A percentile compares a stretch with the other conserved stretches of the same genome.
Evolutionary conservation across 2,329 filamentous ascomycete species (phyloP).

Genomic region (Capronia epimyces): DNA sequence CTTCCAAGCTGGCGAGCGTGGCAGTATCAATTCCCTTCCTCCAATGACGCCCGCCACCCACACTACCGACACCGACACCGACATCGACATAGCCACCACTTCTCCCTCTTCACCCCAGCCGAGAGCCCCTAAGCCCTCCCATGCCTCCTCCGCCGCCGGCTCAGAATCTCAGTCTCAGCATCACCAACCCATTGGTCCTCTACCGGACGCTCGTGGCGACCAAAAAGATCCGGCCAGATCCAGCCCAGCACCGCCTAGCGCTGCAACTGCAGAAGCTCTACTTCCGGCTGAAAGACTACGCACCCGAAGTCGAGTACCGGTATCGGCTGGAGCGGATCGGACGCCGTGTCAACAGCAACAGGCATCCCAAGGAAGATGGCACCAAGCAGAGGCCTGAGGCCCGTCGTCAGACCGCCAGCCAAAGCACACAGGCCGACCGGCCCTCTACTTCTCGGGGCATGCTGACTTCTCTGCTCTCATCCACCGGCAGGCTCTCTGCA

Average conservation of each 20-base stretch:
- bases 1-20: too few relatives aligned
- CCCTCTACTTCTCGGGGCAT: background rate
- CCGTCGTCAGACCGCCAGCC: background rate
- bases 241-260: constrained; percentile 66
- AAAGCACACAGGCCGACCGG: too few relatives aligned
- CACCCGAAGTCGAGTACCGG: constrained; percentile 64
- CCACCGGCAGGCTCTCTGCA: background rate
- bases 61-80: too few relatives aligned
- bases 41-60: too few relatives aligned
- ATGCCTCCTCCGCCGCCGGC: constrained; percentile 1
- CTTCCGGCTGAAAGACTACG: constrained; percentile 69
- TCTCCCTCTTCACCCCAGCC: too few relatives aligned
- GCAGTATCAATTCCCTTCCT: too few relatives aligned
- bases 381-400: constrained; percentile 27
- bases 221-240: constrained; percentile 62
- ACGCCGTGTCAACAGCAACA: constrained; percentile 37
- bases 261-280: constrained; percentile 75
- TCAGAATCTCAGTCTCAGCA: constrained; percentile 23
- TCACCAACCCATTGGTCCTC: constrained; percentile 64
- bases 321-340: constrained; percentile 59
- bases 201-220: constrained; percentile 67
- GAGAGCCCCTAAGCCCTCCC: background rate
- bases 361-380: constrained; percentile 32
- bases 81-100: too few relatives aligned
- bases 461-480: constrained; percentile 3